Base-by-base conservation (phyloP, 108 stramenopile species). In the Cyclotella cryptica region DNA sequence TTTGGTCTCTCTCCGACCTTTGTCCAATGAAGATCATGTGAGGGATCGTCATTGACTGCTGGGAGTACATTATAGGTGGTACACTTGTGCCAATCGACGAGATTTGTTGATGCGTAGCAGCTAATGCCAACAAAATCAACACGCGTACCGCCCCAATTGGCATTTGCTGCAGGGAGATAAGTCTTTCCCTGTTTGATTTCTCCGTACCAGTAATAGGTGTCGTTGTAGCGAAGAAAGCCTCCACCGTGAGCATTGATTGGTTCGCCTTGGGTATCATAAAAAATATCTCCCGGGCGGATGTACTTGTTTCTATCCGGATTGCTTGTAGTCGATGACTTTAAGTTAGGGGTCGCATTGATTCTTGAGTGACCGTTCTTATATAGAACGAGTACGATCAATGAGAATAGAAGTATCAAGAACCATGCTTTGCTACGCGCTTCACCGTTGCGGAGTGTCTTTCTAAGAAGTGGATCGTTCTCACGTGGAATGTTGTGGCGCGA, bases 211-310 rank as follows among this genome's bases (percentile, higher is more conserved):
- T 74, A 74, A 17, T 74, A 74, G 21, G 52, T 64, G 29, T 64
- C 41, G 2, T 65, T 28, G 49, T 74, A 62, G 51, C 39, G 51
- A 30, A 74, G 49, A 52, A 74, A 65, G 29, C 74, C 74, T 54
- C 74, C 74, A 26, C 74, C 74, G 52, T 74, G 74, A 10, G 74
- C 74, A 65, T 74, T 74, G 52, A 74, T 65, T n/a, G 74, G 74
- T 14, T 55, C 26, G 49, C 74, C 74, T 17, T 65, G n/a, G 1
- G 29, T 65, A 24, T 74, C 74, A 41, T 22, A 46, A 29, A 74
- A 74, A 8, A 74, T 66, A 22, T 46, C 51, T 22, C 74, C 74
- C 1, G 74, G 74, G 24, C 59, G 59, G 0, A 74, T 74, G 49
- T 55, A 55, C 24, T 55, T 26, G 55, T 55, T 55, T 1, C 22